phyloP scores from a whole-genome alignment of 2,329 filamentous ascomycete species.

The Fusarium coicis region DNA sequence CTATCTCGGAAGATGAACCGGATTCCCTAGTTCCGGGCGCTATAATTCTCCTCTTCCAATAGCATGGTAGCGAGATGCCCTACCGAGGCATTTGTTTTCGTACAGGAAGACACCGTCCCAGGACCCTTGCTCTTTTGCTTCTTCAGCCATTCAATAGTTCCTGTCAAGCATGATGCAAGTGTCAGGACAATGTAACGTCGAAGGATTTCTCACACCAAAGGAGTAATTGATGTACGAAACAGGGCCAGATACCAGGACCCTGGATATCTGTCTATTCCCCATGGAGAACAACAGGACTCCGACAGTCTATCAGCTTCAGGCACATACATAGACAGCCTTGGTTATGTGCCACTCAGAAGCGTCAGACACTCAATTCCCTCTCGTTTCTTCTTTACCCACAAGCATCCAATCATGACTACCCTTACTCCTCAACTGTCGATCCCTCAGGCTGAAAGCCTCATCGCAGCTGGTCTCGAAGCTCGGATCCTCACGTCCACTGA shows the following conservation, averaged over 20 bases:
- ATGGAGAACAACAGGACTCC: background rate
- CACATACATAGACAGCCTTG: background rate
- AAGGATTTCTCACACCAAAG: background rate
- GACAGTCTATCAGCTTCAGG: background rate
- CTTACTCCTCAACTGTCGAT: background rate
- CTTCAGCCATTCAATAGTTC: background rate
- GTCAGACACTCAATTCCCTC: background rate
- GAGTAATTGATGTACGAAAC: background rate
- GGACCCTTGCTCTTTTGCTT: background rate
- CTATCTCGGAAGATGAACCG: background rate
- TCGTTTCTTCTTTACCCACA: background rate
- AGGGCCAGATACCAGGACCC: background rate
- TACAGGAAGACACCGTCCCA: background rate
- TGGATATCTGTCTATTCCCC: background rate
- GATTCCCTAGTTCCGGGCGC: background rate
- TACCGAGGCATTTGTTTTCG: background rate
- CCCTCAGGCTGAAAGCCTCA: constrained; percentile 6
- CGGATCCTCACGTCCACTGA: constrained; percentile 10
- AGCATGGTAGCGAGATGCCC: background rate
- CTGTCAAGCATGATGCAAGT: background rate
- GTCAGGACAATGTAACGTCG: background rate
- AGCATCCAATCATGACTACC: constrained; percentile 7
- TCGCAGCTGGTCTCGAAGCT: constrained; percentile 19
- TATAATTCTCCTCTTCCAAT: background rate
- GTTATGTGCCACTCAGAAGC: background rate